Base-by-base conservation (phyloP, 495 filamentous ascomycete species). In the Bombardia bombarda region DNA sequence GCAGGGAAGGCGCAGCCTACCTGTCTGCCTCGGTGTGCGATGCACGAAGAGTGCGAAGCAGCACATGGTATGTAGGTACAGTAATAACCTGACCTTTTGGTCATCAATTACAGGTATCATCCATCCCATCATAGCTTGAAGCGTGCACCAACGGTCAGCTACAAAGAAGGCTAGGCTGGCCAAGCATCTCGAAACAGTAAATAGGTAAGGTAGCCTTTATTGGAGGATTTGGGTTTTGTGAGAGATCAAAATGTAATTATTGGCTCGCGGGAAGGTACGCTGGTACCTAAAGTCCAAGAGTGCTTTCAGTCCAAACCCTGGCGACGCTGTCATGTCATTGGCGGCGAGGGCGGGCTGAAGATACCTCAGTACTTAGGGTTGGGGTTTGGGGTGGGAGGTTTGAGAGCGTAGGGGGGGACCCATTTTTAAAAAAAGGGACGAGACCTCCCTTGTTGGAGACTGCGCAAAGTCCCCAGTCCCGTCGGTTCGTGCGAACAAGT, bases 401-500 rank as follows among this genome's bases (percentile, higher is more conserved):
- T 43, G 21, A n/a, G n/a, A n/a, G n/a, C n/a, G n/a, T n/a, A n/a
- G n/a, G n/a, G n/a, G n/a, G n/a, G n/a, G n/a, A n/a, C n/a, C n/a
- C n/a, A n/a, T n/a, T n/a, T n/a, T n/a, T n/a, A 38, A 46, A 52
- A 56, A 51, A 46, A 28, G 42, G 43, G 52, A 51, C 49, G 43
- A 50, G 47, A 45, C 47, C 14, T 46, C 49, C 49, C 49, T 51
- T 51, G 49, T 51, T 51, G 49, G 49, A 60, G 55, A 58, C 49
- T 52, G 55, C 43, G 49, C 52, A 49, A 45, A 40, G 47, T 43
- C 45, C 51, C 49, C 49, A n/a, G n/a, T n/a, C n/a, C n/a, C 52
- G 43, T 59, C 56, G 50, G 52, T 56, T 56, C 56, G 50, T 56
- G 52, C 55, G 52, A 58, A 59, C 53, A 59, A 53, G 52, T 56